Evolutionary conservation across 768 basidiomycete genomes (phyloP), one percentile per base, ranked within the genome.

Genomic region (Lactarius vividus): DNA sequence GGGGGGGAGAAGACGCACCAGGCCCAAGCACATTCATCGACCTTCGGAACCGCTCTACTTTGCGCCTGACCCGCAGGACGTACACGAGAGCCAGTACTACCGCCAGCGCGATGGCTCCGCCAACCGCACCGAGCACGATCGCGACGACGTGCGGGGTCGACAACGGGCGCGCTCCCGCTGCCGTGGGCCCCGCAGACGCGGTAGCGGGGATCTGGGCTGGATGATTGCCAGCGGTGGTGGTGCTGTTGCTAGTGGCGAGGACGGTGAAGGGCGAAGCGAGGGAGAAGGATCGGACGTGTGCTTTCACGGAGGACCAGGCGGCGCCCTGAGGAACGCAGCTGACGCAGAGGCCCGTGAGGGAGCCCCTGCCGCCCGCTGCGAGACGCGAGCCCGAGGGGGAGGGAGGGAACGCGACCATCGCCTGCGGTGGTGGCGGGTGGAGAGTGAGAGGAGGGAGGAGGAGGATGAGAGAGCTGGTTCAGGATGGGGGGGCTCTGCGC

Each of bases 401-500:
- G 6, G 28, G 20, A 31, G 31, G 3, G n/a, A 33, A 42, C 57
- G 35, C 39, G 33, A 55, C 57, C 65, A 66, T 62, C 61, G 65
- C 65, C 65, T 66, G 65, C 61, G 61, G 40, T 59, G 65, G 57
- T 59, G 57, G 23, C 61, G 61, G 61, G 52, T 31, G 13, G n/a
- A 11, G 11, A 10, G 29, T n/a, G 11, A 31, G 39, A 6, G 46
- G 2, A 28, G 13, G 33, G 57, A 44, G 23, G 31, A 57, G 29
- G 35, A 11, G 11, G 35, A 11, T 3, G 49, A 20, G 56, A 20
- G 20, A 33, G 29, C 18, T 5, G 5, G 18, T 18, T 9, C 11
- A n/a, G 42, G 29, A 39, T 53, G 20, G 39, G 31, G n/a, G 16
- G 23, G 29, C 29, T 31, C 18, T 29, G 29, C 29, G 33, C 54